Evolutionary conservation across 2,329 filamentous ascomycete genomes (phyloP), one percentile per base, ranked within the genome.

Genomic region (Colletotrichum sojae): DNA sequence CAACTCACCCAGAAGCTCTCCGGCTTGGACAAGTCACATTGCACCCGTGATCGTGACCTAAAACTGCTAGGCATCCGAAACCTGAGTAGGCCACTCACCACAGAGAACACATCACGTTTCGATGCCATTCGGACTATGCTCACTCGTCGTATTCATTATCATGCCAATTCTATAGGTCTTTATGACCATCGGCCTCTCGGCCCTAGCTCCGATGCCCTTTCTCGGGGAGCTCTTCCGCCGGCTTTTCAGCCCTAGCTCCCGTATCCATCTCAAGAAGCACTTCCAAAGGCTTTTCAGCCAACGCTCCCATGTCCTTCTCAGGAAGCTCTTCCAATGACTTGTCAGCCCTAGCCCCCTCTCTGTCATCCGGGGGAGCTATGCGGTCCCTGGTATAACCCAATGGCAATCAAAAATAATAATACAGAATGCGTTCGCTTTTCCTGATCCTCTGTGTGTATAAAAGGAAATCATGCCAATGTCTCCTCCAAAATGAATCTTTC

Each of bases 81-180:
- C 22, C 22, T 25, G 22, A 25, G 22, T 25, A 25, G 3, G 3
- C 22, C 22, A 25, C 22, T 25, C 22, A 25, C 5, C 22, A 25
- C 22, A 25, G 4, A 25, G 22, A 10, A 36, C 8, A 36, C 10
- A 36, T 36, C 31, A 36, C 31, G 31, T 9, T 36, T 10, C 31
- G 10, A 36, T 36, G 31, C 31, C 31, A 36, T 10, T 36, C 31
- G 31, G 8, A 36, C 8, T 36, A 36, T 36, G 31, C 8, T 54
- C 39, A 6, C 48, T 60, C 31, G 25, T 61, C 51, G 62, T 67
- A 22, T 61, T 69, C 67, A 69, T 69, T 69, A 69, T 69, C 67
- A 69, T 69, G 57, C 67, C 48, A 65, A 25, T 31, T 49, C 22
- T 52, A 51, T 31, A 52, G 46, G 62, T 25, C 45, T 22, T 61